Evolutionary conservation across 2,329 filamentous ascomycete genomes (phyloP), one percentile per base, ranked within the genome.

Genomic region (Exserohilum rostratum): DNA sequence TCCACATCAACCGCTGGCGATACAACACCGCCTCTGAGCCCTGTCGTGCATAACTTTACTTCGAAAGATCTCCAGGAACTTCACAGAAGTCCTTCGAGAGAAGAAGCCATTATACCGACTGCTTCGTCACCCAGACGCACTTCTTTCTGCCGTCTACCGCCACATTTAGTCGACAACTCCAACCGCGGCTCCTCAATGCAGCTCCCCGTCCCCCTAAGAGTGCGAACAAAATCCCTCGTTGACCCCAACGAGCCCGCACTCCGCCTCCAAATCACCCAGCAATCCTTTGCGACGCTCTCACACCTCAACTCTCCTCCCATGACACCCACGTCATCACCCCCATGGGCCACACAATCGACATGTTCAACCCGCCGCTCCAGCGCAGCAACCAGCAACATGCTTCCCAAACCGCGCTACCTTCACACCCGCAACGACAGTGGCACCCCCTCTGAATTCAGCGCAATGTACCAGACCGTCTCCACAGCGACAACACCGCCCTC

Each of bases 201-300:
- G 6, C 64, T 25, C 22, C 22, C 71, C 17, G 65, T 65, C 27
- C 62, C 49, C 1, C 33, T 45, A 2, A 60, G 61, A n/a, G 46
- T 57, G 6, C 61, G 69, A n/a, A 72, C 73, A 31, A 15, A 55
- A 7, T 73, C 71, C 1, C 57, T 73, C 3, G 71, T 65, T 1
- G 68, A 72, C 25, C 67, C 68, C 12, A 65, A 69, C 46, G 68
- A 72, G 20, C 62, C 68, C 11, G 65, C 69, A 17, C 61, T 68
- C 9, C 68, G 67, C 10, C 57, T 71, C 5, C 66, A 72, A 31
- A 64, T 70, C 30, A 44, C 65, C 5, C 67, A 64, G 13, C 67
- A 65, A 50, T 43, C 46, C 11, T 27, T 46, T 22, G 46, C 54
- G 13, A 37, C 46, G 17, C 46, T 31, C 12, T 53, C 61, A 13